phyloP scores from a whole-genome alignment of 805 yeast species.

The Kazachstania kunashirensis region DNA sequence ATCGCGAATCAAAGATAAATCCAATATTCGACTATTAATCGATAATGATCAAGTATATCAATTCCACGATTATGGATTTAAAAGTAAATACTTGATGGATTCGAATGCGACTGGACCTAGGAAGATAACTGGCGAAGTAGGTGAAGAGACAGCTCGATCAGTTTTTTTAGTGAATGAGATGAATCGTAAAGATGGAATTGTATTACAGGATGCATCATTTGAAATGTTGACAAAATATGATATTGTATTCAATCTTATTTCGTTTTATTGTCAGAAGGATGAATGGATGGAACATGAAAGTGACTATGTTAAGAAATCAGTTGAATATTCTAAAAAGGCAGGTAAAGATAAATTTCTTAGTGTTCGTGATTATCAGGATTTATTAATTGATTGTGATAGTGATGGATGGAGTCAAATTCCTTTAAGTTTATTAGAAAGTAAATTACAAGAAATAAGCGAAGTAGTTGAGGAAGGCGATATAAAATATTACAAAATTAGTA shows the following conservation, averaged over 20 bases:
- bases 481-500: constrained; percentile 36
- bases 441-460: constrained; percentile 33
- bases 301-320: constrained; percentile 9
- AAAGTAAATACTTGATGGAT: background rate
- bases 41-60: constrained; percentile 1
- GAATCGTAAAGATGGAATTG: constrained; percentile 17
- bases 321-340: too few species aligned
- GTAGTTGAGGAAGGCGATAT: constrained; percentile 36
- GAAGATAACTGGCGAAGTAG: background rate
- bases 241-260: constrained; percentile 21
- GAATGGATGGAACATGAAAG: constrained; percentile 10
- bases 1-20: constrained; percentile 17
- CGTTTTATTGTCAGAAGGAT: constrained; percentile 10
- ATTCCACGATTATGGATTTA: background rate
- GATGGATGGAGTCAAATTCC: constrained; percentile 18
- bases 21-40: constrained; percentile 11
- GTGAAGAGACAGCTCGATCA: constrained; percentile 16
- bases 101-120: background rate
- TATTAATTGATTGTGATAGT: constrained; percentile 25
- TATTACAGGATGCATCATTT: constrained; percentile 14
- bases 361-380: constrained; percentile 27
- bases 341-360: constrained; percentile 16
- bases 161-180: constrained; percentile 15
- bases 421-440: constrained; percentile 10
- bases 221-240: constrained; percentile 16